Percentiles rank a stretch among this genome's conserved stretches.
These are phyloP conservation scores for Acrocalymma vagum DNA, from an alignment of 2,329 filamentous ascomycete genomes.

Conservation along the genomic window DNA sequence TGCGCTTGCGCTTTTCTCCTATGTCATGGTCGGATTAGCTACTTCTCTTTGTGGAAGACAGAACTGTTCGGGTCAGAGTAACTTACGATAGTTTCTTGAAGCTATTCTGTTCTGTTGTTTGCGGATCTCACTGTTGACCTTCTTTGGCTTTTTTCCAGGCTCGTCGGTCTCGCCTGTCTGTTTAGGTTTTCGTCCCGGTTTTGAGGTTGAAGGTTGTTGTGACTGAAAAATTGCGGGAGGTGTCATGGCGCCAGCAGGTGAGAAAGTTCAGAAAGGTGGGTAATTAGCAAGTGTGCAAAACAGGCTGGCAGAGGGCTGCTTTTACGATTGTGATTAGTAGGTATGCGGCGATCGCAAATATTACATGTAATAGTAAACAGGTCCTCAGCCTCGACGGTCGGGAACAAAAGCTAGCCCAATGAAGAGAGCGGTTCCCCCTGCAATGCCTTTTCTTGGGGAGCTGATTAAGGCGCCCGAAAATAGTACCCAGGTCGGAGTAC, in stretches of 20 bases:
- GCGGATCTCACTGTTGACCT: constrained; percentile 45
- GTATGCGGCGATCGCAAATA: constrained; percentile 19
- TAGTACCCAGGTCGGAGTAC: constrained; percentile 25
- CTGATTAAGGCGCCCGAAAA: constrained; percentile 40
- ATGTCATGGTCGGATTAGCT: constrained; percentile 12
- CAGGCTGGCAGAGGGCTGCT: constrained; percentile 21
- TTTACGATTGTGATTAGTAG: constrained; percentile 24
- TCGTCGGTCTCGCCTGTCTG: constrained; percentile 12
- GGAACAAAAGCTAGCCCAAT: constrained; percentile 22
- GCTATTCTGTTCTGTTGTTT: constrained; percentile 49
- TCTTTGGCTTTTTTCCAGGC: constrained; percentile 36
- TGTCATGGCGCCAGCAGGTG: constrained; percentile 32
- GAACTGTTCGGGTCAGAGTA: not conserved
- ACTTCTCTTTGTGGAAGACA: not conserved
- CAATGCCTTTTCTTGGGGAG: constrained; percentile 29
- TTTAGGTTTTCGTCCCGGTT: constrained; percentile 17
- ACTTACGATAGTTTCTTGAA: constrained; percentile 47
- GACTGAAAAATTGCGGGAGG: constrained; percentile 15
- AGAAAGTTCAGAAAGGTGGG: constrained; percentile 11
- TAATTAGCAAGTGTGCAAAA: constrained; percentile 14
- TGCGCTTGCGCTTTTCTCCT: constrained; percentile 49
- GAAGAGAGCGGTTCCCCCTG: constrained; percentile 18
- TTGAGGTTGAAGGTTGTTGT: constrained; percentile 10
- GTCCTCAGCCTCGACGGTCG: constrained; percentile 17
- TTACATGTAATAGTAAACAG: constrained; percentile 23